phyloP scores from a whole-genome alignment of 1,284 basidiomycete species.

The Moesziomyces parantarcticus region DNA sequence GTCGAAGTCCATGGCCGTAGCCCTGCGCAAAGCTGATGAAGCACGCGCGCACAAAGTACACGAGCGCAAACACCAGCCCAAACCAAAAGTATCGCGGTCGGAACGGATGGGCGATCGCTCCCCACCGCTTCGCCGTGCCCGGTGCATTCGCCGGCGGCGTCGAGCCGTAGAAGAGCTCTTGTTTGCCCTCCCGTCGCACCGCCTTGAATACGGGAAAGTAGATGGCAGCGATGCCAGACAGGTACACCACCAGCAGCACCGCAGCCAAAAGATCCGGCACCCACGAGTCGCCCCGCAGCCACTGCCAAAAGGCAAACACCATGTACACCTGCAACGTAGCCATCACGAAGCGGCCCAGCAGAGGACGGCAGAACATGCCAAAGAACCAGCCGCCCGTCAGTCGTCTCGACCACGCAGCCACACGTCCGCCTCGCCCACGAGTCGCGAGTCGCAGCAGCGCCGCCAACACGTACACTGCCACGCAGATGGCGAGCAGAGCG shows the following conservation, averaged over 20 bases:
- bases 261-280: constrained; percentile 60
- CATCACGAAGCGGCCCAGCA: constrained; percentile 36
- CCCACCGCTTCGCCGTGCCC: constrained; percentile 37
- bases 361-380: constrained; percentile 40
- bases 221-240: constrained; percentile 40
- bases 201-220: constrained; percentile 50
- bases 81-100: constrained; percentile 61
- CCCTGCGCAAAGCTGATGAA: constrained; percentile 62
- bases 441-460: constrained; percentile 31
- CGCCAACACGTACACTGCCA: constrained; percentile 38
- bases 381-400: constrained; percentile 26
- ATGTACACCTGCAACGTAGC: constrained; percentile 44
- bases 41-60: constrained; percentile 56
- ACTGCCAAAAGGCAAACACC: constrained; percentile 65
- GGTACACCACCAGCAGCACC: constrained; percentile 44
- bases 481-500: constrained; percentile 34
- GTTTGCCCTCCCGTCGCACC: constrained; percentile 23
- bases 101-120: constrained; percentile 58
- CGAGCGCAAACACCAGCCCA: constrained; percentile 51
- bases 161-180: constrained; percentile 51
- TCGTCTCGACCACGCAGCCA: constrained; percentile 23
- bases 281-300: constrained; percentile 59
- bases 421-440: constrained; percentile 12
- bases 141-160: constrained; percentile 46
- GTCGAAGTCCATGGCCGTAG: constrained; percentile 48